A percentile compares a stretch with the other conserved stretches of the same genome.
phyloP scores from a whole-genome alignment of 352 stramenopile species.

The Phytophthora pinifolia region DNA sequence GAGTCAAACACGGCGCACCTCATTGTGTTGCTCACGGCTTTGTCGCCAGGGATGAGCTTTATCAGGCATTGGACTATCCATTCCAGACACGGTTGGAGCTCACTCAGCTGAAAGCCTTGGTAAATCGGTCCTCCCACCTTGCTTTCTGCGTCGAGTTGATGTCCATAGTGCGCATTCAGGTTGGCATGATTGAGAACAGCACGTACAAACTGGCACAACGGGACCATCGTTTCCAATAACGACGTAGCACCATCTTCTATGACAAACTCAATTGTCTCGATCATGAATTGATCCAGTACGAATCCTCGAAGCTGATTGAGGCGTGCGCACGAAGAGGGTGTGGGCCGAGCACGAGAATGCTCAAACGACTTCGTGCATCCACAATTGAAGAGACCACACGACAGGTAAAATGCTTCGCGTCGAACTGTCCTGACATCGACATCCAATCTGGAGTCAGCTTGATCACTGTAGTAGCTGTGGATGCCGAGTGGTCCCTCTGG shows the following conservation, averaged over 20 bases:
- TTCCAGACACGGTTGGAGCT: constrained; percentile 33
- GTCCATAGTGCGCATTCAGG: constrained; percentile 27
- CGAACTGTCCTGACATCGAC: constrained; percentile 54
- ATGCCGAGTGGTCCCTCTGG: constrained; percentile 77
- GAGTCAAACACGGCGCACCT: constrained; percentile 11
- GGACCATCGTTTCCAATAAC: constrained; percentile 66
- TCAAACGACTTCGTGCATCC: constrained; percentile 64
- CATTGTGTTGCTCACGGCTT: constrained; percentile 29
- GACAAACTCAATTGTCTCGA: constrained; percentile 45
- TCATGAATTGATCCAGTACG: constrained; percentile 57
- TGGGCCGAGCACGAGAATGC: constrained; percentile 32
- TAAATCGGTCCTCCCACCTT: not conserved
- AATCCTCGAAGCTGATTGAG: constrained; percentile 56
- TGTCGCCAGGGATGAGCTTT: constrained; percentile 25
- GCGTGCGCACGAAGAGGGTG: constrained; percentile 11
- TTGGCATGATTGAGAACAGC: constrained; percentile 68
- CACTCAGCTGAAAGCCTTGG: constrained; percentile 34
- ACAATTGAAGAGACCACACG: constrained; percentile 72
- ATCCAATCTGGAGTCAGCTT: constrained; percentile 6
- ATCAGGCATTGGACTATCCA: constrained; percentile 42
- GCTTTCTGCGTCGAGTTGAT: constrained; percentile 1
- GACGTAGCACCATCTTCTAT: constrained; percentile 18
- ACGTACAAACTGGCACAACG: constrained; percentile 65
- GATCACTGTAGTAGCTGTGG: constrained; percentile 74
- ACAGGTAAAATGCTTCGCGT: constrained; percentile 78